phyloP scores from a whole-genome alignment of 2,329 filamentous ascomycete species.

The Colletotrichum sansevieriae region DNA sequence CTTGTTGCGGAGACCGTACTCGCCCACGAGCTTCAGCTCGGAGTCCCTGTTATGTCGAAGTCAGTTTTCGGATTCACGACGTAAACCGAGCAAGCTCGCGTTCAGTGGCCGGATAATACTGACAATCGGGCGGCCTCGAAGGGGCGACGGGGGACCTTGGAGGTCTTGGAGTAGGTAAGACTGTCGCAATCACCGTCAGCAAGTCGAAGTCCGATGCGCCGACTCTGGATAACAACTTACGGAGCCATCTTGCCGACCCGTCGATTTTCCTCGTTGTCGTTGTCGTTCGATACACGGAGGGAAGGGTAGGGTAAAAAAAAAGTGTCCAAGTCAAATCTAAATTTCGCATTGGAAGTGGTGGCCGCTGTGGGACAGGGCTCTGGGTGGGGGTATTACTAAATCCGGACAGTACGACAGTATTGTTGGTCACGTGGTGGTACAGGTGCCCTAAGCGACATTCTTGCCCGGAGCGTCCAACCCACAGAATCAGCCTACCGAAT shows the following conservation, averaged over 20 bases:
- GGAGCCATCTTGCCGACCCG: conserved; percentile 59
- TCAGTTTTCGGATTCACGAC: conserved; percentile 83
- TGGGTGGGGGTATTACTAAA: background rate
- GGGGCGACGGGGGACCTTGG: conserved; percentile 97
- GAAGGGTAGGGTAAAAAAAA: conserved; percentile 19
- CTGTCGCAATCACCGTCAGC: conserved; percentile 44
- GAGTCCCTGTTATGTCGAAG: conserved; percentile 82
- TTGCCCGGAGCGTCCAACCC: conserved; percentile 2
- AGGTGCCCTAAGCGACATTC: conserved; percentile 11
- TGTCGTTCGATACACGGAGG: conserved; percentile 26
- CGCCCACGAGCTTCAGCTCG: conserved; percentile 99
- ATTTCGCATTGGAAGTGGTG: background rate
- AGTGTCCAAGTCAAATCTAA: conserved; percentile 28
- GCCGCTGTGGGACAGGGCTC: conserved; percentile 12
- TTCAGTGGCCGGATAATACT: conserved; percentile 97
- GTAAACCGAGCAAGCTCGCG: conserved; percentile 97
- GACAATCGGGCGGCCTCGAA: conserved; percentile 99
- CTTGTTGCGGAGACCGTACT: conserved; percentile 99
- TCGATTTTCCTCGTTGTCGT: conserved; percentile 43
- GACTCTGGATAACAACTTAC: conserved; percentile 47
- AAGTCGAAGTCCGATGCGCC: conserved; percentile 10
- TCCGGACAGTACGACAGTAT: background rate
- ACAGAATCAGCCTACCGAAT: conserved; percentile 12
- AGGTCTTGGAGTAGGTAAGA: conserved; percentile 97
- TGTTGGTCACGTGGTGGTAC: conserved; percentile 4